Base-by-base conservation (phyloP, 345 rosid species). In the Euphorbia pulcherrima region DNA sequence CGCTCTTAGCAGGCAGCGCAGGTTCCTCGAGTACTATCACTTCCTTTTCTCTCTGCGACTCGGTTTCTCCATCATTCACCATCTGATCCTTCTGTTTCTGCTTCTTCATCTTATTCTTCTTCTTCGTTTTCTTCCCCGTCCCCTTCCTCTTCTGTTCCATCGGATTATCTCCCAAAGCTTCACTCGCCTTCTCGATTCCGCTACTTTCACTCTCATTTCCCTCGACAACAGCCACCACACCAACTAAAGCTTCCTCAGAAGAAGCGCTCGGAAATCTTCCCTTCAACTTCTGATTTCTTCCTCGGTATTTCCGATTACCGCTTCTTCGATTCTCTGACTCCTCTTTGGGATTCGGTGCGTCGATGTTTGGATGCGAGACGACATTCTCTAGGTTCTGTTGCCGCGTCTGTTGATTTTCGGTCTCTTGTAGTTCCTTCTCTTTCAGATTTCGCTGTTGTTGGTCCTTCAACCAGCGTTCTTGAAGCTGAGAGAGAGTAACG, bases 401-500 rank as follows among this genome's bases (percentile, higher is more conserved):
- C 21, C 8, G 13, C 6, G 16, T 6, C 10, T 52, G 58, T 1
- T 54, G 58, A 4, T 18, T 52, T 17, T 12, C 23, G 23, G 27
- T 28, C 30, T 27, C 33, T 37, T 12, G 58, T 23, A 23, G 13
- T 35, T 60, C 21, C 12, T 60, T 35, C 35, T 61, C 51, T n/a
- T 44, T 39, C 30, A 17, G 68, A 63, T 62, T 63, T 30, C 26
- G 57, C 7, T 54, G 16, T 27, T 13, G 30, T 56, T 54, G 64
- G 29, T 66, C 58, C 40, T 44, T 17, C 12, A 60, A 1, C 81
- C 77, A 69, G 16, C 74, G 72, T 28, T 77, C 24, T 24, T 5
- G 66, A 23, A 77, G 77, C 27, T 77, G 27, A 33, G 14, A 33
- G 53, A 77, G 75, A 27, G 81, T 73, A 17, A 77, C 77, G 50